Evolutionary conservation across 768 basidiomycete genomes (phyloP).

Genomic region (Xerocomellus dryophilus): DNA sequence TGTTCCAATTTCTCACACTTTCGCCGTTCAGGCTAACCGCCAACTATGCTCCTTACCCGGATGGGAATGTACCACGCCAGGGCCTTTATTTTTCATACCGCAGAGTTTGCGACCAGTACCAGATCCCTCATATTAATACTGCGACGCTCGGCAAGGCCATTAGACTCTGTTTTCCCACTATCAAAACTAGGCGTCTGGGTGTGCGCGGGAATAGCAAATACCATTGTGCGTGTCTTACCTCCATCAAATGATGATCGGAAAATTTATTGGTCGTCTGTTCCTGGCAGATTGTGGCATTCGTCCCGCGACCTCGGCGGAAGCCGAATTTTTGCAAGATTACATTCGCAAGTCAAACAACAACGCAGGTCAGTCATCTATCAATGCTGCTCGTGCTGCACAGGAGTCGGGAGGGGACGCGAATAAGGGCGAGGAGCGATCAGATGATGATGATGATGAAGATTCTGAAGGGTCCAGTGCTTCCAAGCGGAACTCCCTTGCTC

Average conservation of each 20-base stretch:
- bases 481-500: conserved; percentile 70
- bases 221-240: conserved; percentile 65
- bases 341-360: conserved; percentile 88
- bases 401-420: conserved; percentile 61
- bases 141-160: conserved; percentile 95
- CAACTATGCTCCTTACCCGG: conserved; percentile 87
- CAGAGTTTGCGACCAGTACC: conserved; percentile 87
- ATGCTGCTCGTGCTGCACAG: conserved; percentile 68
- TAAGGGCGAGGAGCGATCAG: conserved; percentile 68
- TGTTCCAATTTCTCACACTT: conserved; percentile 18
- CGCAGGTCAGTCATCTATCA: conserved; percentile 71
- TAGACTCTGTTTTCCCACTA: conserved; percentile 87
- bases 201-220: conserved; percentile 96
- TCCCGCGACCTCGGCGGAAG: conserved; percentile 86
- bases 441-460: conserved; percentile 86
- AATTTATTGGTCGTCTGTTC: conserved; percentile 29
- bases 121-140: conserved; percentile 92
- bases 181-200: conserved; percentile 91
- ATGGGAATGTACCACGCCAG: conserved; percentile 91
- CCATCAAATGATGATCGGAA: conserved; percentile 35
- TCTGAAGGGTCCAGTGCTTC: conserved; percentile 74
- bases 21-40: conserved; percentile 70
- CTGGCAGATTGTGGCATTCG: conserved; percentile 83
- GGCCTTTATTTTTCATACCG: conserved; percentile 93
- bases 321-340: conserved; percentile 89